phyloP scores from a whole-genome alignment of 306 rosid species.

The Cucurbita argyrosperma region DNA sequence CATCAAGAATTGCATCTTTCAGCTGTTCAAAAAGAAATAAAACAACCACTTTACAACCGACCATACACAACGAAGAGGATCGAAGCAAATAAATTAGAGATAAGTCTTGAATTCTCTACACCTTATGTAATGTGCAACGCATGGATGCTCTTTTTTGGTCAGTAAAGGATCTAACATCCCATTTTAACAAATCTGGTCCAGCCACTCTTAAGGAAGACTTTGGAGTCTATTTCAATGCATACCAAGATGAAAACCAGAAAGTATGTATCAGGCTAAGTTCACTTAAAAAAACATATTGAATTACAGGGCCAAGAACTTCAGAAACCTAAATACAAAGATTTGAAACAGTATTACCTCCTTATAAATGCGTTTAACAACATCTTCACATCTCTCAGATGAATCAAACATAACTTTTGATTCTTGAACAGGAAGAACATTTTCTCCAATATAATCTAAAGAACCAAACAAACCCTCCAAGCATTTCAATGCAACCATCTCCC shows the following conservation, averaged over 20 bases:
- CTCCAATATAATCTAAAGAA: neutral
- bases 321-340: neutral
- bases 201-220: slow-evolving; percentile 18
- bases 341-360: slow-evolving; percentile 27
- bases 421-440: slow-evolving; percentile 13
- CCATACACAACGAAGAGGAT: neutral
- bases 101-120: slow-evolving; percentile 1
- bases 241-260: neutral
- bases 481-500: slow-evolving; percentile 50
- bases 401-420: slow-evolving; percentile 30
- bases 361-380: slow-evolving; percentile 33
- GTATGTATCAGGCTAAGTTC: neutral
- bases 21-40: slow-evolving; percentile 30
- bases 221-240: slow-evolving; percentile 15
- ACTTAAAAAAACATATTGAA: neutral
- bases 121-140: slow-evolving; percentile 48
- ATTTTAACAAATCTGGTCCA: slow-evolving; percentile 26
- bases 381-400: slow-evolving; percentile 26
- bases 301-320: neutral
- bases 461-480: slow-evolving; percentile 49
- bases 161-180: slow-evolving; percentile 34
- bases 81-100: slow-evolving; percentile 6
- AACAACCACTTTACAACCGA: neutral
- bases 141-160: slow-evolving; percentile 32
- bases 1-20: slow-evolving; percentile 46